Base-by-base conservation (phyloP, 768 basidiomycete genomes). In the Rossbeevera mucosa region DNA sequence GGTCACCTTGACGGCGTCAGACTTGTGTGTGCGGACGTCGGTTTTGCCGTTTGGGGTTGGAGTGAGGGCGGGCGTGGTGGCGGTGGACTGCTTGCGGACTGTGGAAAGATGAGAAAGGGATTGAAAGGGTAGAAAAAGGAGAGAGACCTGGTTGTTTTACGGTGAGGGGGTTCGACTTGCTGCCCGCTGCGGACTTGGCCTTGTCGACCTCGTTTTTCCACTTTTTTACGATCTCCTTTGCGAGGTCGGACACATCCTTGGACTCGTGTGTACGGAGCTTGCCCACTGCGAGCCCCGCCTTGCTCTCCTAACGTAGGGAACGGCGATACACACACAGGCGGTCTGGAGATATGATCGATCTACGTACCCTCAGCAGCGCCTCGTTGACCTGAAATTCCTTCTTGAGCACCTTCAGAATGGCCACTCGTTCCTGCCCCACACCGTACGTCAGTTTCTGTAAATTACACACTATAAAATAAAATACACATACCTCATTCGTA, bases 151-250 rank as follows among this genome's bases (percentile, higher is more conserved):
- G 65, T 28, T 59, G 59, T 50, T 74, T 64, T 47, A 63, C 47
- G 24, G 60, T 56, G 30, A 31, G 7, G 59, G 48, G 9, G 36
- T 42, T 12, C 1, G 48, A 16, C 48, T 63, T 67, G 5, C 14
- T 30, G 5, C 55, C 28, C 18, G 61, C 52, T 14, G 59, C 65
- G 7, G 72, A 69, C 53, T 82, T 81, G 0, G 79, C 80, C 61
- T 82, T 83, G 53, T 93, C 91, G 29, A 95, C 94, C 54, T 86
- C 86, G 26, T 73, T 79, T 71, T 94, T 94, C 93, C 93, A 96
- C 63, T 86, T 88, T 71, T 85, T 90, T 45, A 96, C 94, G 42
- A 94, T 75, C 58, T 92, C 91, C 69, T 94, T 95, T 16, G 94
- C 91, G 6, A 89, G 73, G 58, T 91, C 88, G 7, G 90, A 68